Evolutionary conservation across 306 rosid genomes (phyloP), one percentile per base, ranked within the genome.

Genomic region (Prunus campanulata): DNA sequence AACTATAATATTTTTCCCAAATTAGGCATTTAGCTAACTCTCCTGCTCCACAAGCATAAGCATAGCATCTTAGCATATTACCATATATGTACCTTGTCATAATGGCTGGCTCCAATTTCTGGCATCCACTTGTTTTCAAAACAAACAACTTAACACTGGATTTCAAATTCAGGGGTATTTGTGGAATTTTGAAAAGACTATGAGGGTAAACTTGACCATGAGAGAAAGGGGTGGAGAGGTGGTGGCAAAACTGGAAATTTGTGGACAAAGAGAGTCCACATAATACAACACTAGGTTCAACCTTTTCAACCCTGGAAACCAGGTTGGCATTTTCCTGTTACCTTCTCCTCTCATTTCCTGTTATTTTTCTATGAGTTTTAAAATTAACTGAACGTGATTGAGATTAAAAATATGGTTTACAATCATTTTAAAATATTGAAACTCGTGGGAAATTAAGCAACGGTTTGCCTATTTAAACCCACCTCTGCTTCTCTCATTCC

Each of bases 401-500:
- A 30, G 60, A 59, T 24, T 15, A 51, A 20, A 56, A 27, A 22
- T 44, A 55, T 51, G n/a, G 32, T 6, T 13, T 15, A 9, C 66
- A 62, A 52, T 10, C 0, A 60, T 49, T 61, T 19, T 7, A 76
- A 16, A 48, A 35, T 48, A 55, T 12, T 64, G 14, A 19, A 69
- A 77, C 46, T 27, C 78, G 54, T 70, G 49, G 79, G 47, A 29
- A 20, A 12, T 66, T 59, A 20, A 74, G 83, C 78, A 56, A 75
- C 68, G 64, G 75, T 57, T 77, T 15, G 52, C 72, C 91, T 91
- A 91, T 93, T 81, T 82, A 93, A 80, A 82, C 84, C 80, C 72
- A 0, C 78, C 70, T 50, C 70, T 77, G 73, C 72, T 9, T 50
- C 83, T 22, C 8, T 72, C 47, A 51, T 78, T 86, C 87, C 78